Evolutionary conservation across 169 alveolate species (phyloP).

Genomic region (Cryptosporidium ryanae): DNA sequence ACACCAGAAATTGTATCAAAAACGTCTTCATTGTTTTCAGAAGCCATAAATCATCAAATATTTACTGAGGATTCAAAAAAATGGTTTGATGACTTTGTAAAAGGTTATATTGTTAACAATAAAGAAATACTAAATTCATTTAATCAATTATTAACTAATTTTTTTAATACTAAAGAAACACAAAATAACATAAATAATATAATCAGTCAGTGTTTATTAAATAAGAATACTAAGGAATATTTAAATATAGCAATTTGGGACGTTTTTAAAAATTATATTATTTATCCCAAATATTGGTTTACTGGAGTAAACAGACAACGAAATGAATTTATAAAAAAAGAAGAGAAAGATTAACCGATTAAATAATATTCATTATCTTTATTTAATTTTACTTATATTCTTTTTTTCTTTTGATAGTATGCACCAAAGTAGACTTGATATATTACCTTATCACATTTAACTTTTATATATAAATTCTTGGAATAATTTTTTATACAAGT

Average conservation of each 20-base stretch:
- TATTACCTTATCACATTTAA: too few species aligned
- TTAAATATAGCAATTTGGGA: conserved; percentile 59
- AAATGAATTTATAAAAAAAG: neutral
- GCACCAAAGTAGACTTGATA: too few species aligned
- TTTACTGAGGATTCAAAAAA: conserved; percentile 52
- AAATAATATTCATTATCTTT: too few species aligned
- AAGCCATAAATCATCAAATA: conserved; percentile 55
- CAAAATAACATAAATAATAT: conserved; percentile 30
- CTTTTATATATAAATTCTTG: too few species aligned
- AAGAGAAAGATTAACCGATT: neutral
- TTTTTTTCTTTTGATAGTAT: too few species aligned
- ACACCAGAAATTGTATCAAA: conserved; percentile 48
- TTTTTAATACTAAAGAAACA: conserved; percentile 43
- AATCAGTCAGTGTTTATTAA: conserved; percentile 6
- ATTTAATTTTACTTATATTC: too few species aligned
- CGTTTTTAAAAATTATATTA: conserved; percentile 24
- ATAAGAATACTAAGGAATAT: conserved; percentile 48
- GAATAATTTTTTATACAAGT: too few species aligned
- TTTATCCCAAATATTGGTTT: conserved; percentile 59
- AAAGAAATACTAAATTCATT: conserved; percentile 10
- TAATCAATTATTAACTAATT: conserved; percentile 10
- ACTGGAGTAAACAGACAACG: conserved; percentile 22
- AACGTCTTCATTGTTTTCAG: conserved; percentile 56
- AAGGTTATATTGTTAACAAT: conserved; percentile 19
- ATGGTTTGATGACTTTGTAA: conserved; percentile 53